phyloP scores from a whole-genome alignment of 108 stramenopile species.

The Stephanodiscus minutulus region DNA sequence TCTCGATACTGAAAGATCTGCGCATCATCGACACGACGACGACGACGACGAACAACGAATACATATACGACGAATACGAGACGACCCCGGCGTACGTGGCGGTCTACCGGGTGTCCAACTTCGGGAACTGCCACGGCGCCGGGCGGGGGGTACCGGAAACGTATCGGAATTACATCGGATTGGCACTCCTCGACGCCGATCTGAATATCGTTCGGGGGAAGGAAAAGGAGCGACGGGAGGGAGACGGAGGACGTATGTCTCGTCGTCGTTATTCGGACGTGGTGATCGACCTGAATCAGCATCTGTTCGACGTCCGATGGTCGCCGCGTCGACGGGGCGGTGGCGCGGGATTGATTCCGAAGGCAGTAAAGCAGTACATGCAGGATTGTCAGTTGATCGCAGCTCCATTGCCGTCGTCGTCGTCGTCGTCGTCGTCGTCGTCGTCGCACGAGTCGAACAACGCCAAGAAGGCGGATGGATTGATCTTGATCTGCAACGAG shows the following conservation, averaged over 20 bases:
- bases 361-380: conserved; percentile 27
- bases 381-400: conserved; percentile 47
- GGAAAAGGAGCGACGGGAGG: too few species aligned
- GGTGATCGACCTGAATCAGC: conserved; percentile 38
- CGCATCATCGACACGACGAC: not conserved
- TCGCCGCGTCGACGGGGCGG: not conserved
- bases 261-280: conserved; percentile 47
- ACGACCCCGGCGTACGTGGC: conserved; percentile 32
- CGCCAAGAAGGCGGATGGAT: conserved; percentile 16
- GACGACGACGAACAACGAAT: too few species aligned
- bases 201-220: conserved; percentile 25
- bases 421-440: too few species aligned
- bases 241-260: not conserved
- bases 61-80: not conserved
- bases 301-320: conserved; percentile 20
- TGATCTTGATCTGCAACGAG: conserved; percentile 43
- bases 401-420: not conserved
- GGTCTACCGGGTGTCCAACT: conserved; percentile 44
- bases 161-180: conserved; percentile 39
- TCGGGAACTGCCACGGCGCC: conserved; percentile 49
- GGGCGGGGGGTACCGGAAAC: conserved; percentile 37
- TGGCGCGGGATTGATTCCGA: not conserved
- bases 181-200: conserved; percentile 47
- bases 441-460: too few species aligned
- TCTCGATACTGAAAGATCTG: conserved; percentile 21